Evolutionary conservation across 176 grass and related monocot genomes (phyloP), one percentile per base, ranked within the genome.

Genomic region (Stipa capillata): DNA sequence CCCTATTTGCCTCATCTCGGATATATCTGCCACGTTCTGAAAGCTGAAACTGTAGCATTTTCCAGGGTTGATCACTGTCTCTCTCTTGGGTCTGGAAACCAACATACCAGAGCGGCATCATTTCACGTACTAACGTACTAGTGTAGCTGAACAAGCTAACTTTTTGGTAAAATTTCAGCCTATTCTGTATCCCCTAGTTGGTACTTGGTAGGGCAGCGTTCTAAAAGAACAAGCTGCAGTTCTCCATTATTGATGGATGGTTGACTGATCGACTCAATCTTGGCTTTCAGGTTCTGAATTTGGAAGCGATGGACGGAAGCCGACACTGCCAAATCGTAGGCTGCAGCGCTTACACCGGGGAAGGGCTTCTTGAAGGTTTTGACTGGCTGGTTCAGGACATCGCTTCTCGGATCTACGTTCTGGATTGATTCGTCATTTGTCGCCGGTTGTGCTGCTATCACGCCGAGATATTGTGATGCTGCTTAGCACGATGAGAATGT

Each of bases 361-460:
- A 92, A 29, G 91, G 94, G 7, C 86, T 94, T 20, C 89, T 92
- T 2, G 54, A 88, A 3, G 94, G 91, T 36, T 94, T 97, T 47
- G 87, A 97, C 47, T 97, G 94, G 91, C 63, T 94, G 28, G 89
- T 97, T 53, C 85, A 94, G 49, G 94, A 97, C 68, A 79, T 97
- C 1, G 91, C 94, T 73, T 94, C 91, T 37, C 84, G 87, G 55
- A 94, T 97, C 55, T 97, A 94, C 49, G 72, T 94, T 25, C 76
- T 97, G 0, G 85, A 93, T 53, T 92, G 48, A 85, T 36, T 69
- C 18, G 3, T 27, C 31, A 9, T 31, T 52, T 17, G 2, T 69
- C 18, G n/a, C 8, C 33, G n/a, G n/a, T n/a, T n/a, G n/a, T n/a
- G n/a, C n/a, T n/a, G n/a, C n/a, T n/a, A n/a, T n/a, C n/a, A n/a